Evolutionary conservation across 2,329 filamentous ascomycete genomes (phyloP).

Genomic region (Tolypocladium guangdongense): DNA sequence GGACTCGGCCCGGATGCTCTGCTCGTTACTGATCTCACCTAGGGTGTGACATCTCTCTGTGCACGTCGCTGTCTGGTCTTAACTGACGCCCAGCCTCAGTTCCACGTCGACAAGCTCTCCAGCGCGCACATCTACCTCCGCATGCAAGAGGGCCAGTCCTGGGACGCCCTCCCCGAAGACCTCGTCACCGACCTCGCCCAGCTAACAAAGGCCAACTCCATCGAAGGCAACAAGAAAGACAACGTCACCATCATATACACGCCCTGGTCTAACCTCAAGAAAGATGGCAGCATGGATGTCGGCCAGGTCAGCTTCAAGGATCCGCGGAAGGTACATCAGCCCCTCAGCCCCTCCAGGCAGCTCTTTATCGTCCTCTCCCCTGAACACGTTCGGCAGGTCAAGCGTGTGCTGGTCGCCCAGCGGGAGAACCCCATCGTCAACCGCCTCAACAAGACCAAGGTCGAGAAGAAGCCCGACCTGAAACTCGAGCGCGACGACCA

Average conservation of each 20-base stretch:
- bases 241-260: constrained; percentile 96
- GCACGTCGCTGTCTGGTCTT: not conserved
- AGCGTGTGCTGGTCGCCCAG: constrained; percentile 65
- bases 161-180: constrained; percentile 68
- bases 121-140: constrained; percentile 95
- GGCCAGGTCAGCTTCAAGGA: constrained; percentile 96
- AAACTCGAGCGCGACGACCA: constrained; percentile 71
- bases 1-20: not conserved
- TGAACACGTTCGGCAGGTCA: constrained; percentile 45
- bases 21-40: constrained; percentile 2
- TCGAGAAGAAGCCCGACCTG: constrained; percentile 79
- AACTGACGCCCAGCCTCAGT: constrained; percentile 37
- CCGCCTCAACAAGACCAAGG: constrained; percentile 92
- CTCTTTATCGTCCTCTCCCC: not conserved
- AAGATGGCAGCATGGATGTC: constrained; percentile 89
- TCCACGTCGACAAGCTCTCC: constrained; percentile 95
- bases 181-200: constrained; percentile 87
- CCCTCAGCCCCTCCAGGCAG: not conserved
- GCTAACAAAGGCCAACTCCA: constrained; percentile 96
- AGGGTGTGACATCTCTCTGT: constrained; percentile 14
- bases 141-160: constrained; percentile 64
- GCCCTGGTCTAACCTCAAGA: constrained; percentile 91
- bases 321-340: constrained; percentile 48
- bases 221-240: constrained; percentile 99
- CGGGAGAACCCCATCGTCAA: constrained; percentile 90